Percentiles rank a stretch among this genome's conserved stretches.
Conservation (phyloP, 1,139 yeast species). For the Saccharomyces hybrid region DNA sequence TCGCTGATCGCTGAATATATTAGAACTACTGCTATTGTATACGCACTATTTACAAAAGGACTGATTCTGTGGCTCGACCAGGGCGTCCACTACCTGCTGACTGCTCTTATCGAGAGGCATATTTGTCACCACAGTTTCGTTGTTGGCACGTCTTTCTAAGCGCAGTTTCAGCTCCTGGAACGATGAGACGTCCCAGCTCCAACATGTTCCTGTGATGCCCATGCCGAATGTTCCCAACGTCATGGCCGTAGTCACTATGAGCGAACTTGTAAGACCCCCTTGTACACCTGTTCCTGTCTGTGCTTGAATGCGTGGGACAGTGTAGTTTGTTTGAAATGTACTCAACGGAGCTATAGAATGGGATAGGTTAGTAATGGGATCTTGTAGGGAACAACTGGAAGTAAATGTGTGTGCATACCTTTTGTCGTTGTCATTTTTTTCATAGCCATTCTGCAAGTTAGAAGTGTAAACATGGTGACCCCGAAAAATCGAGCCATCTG, state of each 20-base stretch:
- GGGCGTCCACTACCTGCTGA: not conserved
- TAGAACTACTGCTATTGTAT: not conserved
- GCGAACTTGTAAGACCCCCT: not conserved
- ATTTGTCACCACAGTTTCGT: not conserved
- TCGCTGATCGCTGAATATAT: not conserved
- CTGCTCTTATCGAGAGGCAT: not conserved
- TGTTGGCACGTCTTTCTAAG: not conserved
- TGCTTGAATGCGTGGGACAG: slow-evolving; percentile 55
- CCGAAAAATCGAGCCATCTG: slow-evolving; percentile 71
- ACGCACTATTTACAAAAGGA: not conserved
- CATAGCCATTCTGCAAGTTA: slow-evolving; percentile 67
- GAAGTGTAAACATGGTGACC: slow-evolving; percentile 62
- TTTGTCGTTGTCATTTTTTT: slow-evolving; percentile 66
- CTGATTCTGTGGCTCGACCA: not conserved
- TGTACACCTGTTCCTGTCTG: not conserved
- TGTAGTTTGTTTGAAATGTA: not conserved
- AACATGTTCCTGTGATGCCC: slow-evolving; percentile 67
- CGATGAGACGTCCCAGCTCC: slow-evolving; percentile 68
- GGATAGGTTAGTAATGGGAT: not conserved
- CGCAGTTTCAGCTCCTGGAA: slow-evolving; percentile 25
- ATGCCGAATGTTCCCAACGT: slow-evolving; percentile 68
- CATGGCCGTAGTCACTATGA: slow-evolving; percentile 45
- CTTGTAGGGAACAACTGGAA: not conserved
- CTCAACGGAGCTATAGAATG: not conserved
- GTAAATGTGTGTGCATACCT: slow-evolving; percentile 36